Evolutionary conservation across 805 yeast genomes (phyloP).

Genomic region (Kodamaea restingae): DNA sequence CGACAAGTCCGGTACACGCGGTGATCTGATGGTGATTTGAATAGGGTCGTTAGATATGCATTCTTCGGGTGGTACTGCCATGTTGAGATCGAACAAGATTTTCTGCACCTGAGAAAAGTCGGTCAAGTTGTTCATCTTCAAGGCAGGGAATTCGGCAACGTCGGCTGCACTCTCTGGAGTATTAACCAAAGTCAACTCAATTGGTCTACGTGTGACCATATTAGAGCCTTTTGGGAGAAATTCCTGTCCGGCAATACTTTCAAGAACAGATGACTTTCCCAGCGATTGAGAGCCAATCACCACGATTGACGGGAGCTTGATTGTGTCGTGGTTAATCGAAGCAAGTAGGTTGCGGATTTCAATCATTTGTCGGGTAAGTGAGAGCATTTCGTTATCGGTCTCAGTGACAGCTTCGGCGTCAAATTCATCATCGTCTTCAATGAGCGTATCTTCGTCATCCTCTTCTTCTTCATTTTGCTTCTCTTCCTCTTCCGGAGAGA

Average conservation of each 20-base stretch:
- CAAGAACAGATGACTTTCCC: constrained; percentile 94
- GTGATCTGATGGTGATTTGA: constrained; percentile 85
- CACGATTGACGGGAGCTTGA: constrained; percentile 89
- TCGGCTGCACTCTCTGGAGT: constrained; percentile 78
- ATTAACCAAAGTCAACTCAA: constrained; percentile 87
- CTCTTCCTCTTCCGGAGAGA: constrained; percentile 32
- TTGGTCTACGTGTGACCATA: constrained; percentile 98
- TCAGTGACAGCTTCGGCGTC: constrained; percentile 46
- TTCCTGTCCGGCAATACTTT: constrained; percentile 96
- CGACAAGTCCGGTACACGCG: constrained; percentile 83
- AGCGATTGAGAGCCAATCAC: constrained; percentile 97
- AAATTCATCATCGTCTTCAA: constrained; percentile 42
- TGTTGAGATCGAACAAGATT: constrained; percentile 79
- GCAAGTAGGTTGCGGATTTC: constrained; percentile 81
- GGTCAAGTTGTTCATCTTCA: constrained; percentile 74
- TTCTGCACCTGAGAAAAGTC: constrained; percentile 88
- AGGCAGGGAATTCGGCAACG: constrained; percentile 89
- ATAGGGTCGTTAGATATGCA: constrained; percentile 93
- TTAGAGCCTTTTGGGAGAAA: constrained; percentile 95
- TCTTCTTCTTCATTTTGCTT: constrained; percentile 25
- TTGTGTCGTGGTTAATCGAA: constrained; percentile 70
- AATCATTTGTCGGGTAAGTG: constrained; percentile 92
- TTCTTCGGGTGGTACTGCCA: constrained; percentile 84
- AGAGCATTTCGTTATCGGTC: constrained; percentile 78
- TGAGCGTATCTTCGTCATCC: constrained; percentile 47